Evolutionary conservation across 805 yeast genomes (phyloP), one percentile per base, ranked within the genome.

Genomic region (Candida berthetii): DNA sequence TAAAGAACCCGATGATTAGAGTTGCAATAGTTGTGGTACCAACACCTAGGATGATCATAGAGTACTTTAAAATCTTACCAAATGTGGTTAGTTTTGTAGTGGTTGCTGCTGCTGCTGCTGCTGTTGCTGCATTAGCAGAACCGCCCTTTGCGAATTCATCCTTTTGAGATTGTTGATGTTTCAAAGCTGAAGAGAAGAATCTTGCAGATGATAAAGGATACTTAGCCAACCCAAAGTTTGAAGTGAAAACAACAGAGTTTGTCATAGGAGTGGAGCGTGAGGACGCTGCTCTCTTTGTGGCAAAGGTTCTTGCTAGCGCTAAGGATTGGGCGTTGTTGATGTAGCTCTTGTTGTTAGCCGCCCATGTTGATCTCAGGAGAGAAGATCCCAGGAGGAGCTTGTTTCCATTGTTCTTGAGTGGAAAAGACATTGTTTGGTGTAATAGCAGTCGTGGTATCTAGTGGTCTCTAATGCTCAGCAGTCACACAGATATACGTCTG

Each of bases 1-100:
- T 52, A 59, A 82, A 80, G 61, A 82, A 77, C 1, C 68, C 74
- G 4, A 64, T 60, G 15, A 81, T 37, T 1, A 72, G 55, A 3
- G 64, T 46, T 5, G 64, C 58, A 24, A 75, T 48, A 2, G 77
- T 61, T 0, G 73, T 62, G 16, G 72, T 66, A 9, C 76, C 60
- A 14, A 68, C 47, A 35, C 80, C 79, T 19, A 67, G 52, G 7
- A 68, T 55, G 9, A 68, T 33, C 17, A 71, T 49, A 2, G 70
- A 52, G 39, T 53, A 54, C 37, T 58, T 65, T 16, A 67, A 13
- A 13, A 62, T 25, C 27, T 60, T 61, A 4, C 70, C 71, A 4
- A 66, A 28, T 3, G 52, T 37, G 24, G 32, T 7, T 14, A 15
- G 7, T 29, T 29, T 14, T 7, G 16, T 14, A 15, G 32, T n/a